Evolutionary conservation across 805 yeast species (phyloP), one percentile per base, ranked within the genome.

Genomic region (Scheffersomyces amazonensis): DNA sequence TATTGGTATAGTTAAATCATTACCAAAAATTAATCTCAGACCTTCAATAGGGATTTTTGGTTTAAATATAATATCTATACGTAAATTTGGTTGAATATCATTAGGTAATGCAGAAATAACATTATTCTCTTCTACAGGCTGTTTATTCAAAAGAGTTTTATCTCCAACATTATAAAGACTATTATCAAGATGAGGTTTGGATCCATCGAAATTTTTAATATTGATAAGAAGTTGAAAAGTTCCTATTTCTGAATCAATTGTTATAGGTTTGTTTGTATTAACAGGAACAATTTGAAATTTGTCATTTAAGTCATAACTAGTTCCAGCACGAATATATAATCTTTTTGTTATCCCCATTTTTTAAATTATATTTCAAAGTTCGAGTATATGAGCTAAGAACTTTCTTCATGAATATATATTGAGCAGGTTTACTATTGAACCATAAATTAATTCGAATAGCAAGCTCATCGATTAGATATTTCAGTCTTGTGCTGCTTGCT

Each of bases 1-100:
- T 22, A 83, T 72, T 0, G 86, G 81, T n/a, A 64, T 53, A 8
- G 71, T 76, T 52, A 80, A 80, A 49, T 83, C 88, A 52, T 83
- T 83, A 1, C 89, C 89, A 60, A 78, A 82, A n/a, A 77, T 41
- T 29, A 83, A 58, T n/a, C 71, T 68, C 30, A 73, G 65, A 2
- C 84, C 86, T 15, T 48, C 50, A n/a, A 80, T 58, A 16, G 62
- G 64, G 3, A 42, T 39, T 9, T 50, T 60, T 31, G 82, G 83
- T 9, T 50, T 60, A 42, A 76, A 67, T 25, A 58, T 55, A n/a
- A 67, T 53, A 13, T 56, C 47, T 13, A 69, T 46, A 13, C 65
- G 47, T 16, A 69, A 46, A 39, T 67, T 69, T 16, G 69, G 62
- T 11, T 36, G 23, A 24, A 18, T 8, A 5, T 28, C n/a, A 13